Base-by-base conservation (phyloP, 1,284 basidiomycete genomes). In the Leccinum proximum region DNA sequence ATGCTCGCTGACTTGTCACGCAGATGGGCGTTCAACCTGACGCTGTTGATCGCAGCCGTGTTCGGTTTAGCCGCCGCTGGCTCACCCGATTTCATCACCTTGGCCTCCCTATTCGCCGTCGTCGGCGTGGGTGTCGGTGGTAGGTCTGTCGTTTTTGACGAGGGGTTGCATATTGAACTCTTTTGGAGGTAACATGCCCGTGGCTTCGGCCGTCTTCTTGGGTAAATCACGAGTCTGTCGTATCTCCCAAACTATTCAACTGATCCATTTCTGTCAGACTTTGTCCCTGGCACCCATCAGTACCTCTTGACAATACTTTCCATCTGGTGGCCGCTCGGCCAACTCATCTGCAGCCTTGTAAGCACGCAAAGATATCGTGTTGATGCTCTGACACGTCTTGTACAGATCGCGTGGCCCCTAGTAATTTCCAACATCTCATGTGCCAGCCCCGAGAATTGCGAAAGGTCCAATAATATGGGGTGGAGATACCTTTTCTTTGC, bases 321-420 rank as follows among this genome's bases (percentile, higher is more conserved):
- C 1, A 84, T 89, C 26, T 91, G 86, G 86, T 91, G 88, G 88
- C 82, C 83, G 4, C 80, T 90, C 69, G 85, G 90, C 64, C 82
- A 87, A 75, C 79, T 92, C 50, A 67, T 91, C 60, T 81, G 82
- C 54, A 84, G 85, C 77, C 73, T 91, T 70, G 81, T 91, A 72
- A 67, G 84, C 77, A 14, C 62, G 70, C 26, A 66, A 3, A 9
- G 70, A 67, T 58, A 7, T 48, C 58, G 58, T 16, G 2, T n/a
- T 40, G 38, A 33, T 22, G 7, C 5, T 13, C 65, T 16, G 18
- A 67, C 14, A 6, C 1, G 4, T 33, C 1, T 1, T 38, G n/a
- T 35, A 35, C 60, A 76, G 80, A 74, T 82, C 40, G 79, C 81
- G 2, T 84, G 84, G 83, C 82, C 83, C 2, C 72, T 85, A 22